Conservation (phyloP, 306 rosid genomes). For the Heteromeles arbutifolia region DNA sequence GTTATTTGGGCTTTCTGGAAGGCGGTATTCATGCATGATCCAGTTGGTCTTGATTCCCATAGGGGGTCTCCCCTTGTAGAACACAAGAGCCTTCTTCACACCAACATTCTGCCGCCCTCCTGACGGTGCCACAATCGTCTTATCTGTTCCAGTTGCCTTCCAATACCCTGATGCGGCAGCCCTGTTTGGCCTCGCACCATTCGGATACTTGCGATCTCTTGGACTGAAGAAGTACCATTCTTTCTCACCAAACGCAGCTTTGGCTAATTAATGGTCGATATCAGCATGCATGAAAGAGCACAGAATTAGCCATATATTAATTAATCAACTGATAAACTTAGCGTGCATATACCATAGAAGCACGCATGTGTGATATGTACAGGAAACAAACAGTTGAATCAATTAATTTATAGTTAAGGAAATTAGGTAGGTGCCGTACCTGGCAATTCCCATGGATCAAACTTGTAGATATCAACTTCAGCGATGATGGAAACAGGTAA, state of each 20-base stretch:
- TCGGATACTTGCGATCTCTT: conserved; percentile 52
- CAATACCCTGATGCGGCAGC: conserved; percentile 28
- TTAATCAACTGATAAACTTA: background rate
- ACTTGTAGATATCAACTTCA: background rate
- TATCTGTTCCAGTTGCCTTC: background rate
- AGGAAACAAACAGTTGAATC: background rate
- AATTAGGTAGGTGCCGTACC: background rate
- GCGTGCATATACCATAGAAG: background rate
- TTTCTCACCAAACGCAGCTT: conserved; percentile 41
- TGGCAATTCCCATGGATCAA: background rate
- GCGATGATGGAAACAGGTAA: background rate
- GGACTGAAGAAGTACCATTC: conserved; percentile 76
- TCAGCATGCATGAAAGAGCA: background rate
- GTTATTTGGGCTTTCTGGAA: background rate
- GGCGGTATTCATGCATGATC: background rate
- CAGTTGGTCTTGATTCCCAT: background rate
- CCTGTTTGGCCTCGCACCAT: conserved; percentile 64
- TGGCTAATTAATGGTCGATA: background rate
- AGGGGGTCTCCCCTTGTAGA: conserved; percentile 1
- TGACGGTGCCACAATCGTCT: background rate
- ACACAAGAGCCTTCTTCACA: conserved; percentile 1
- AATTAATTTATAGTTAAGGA: background rate
- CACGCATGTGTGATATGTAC: background rate
- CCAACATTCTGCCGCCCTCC: background rate
- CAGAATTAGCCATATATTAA: background rate